Evolutionary conservation across 208 protist species (phyloP).

Genomic region (Wallacemonas rigidus): DNA sequence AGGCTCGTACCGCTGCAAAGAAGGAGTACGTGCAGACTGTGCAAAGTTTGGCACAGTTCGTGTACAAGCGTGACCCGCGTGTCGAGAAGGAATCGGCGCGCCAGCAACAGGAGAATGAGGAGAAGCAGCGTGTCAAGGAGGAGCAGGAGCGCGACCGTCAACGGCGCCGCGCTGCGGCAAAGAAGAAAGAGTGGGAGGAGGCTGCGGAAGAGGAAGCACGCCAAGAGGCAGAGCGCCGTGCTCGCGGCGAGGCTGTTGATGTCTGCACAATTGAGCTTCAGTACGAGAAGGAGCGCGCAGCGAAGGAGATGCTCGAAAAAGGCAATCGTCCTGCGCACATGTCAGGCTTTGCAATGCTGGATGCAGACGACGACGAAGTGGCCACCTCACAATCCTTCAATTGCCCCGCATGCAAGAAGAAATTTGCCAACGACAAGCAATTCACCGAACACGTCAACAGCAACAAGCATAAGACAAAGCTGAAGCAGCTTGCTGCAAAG

Average conservation of each 20-base stretch:
- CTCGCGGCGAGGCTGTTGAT: conserved; percentile 76
- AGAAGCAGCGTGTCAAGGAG: conserved; percentile 60
- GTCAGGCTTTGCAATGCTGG: conserved; percentile 78
- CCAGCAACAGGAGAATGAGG: conserved; percentile 59
- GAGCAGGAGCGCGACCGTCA: conserved; percentile 56
- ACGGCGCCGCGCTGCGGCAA: conserved; percentile 66
- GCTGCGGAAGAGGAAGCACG: conserved; percentile 81
- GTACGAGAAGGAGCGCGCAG: conserved; percentile 82
- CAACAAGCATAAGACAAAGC: conserved; percentile 88
- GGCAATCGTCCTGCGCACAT: conserved; percentile 25
- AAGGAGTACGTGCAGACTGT: conserved; percentile 89
- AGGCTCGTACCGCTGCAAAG: conserved; percentile 71
- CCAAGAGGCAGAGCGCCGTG: conserved; percentile 67
- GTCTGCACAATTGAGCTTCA: conserved; percentile 79
- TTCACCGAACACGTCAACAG: conserved; percentile 88
- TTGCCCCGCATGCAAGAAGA: conserved; percentile 89
- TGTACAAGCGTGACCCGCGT: conserved; percentile 86
- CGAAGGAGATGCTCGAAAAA: conserved; percentile 58
- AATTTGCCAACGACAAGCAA: conserved; percentile 81
- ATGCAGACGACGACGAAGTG: conserved; percentile 36
- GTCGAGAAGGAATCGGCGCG: conserved; percentile 66
- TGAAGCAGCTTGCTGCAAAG: conserved; percentile 84
- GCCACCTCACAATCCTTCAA: conserved; percentile 36
- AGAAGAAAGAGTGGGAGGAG: conserved; percentile 79
- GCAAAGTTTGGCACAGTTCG: conserved; percentile 71